phyloP scores from a whole-genome alignment of 441 rosid genomes.

The Manihot esculenta region DNA sequence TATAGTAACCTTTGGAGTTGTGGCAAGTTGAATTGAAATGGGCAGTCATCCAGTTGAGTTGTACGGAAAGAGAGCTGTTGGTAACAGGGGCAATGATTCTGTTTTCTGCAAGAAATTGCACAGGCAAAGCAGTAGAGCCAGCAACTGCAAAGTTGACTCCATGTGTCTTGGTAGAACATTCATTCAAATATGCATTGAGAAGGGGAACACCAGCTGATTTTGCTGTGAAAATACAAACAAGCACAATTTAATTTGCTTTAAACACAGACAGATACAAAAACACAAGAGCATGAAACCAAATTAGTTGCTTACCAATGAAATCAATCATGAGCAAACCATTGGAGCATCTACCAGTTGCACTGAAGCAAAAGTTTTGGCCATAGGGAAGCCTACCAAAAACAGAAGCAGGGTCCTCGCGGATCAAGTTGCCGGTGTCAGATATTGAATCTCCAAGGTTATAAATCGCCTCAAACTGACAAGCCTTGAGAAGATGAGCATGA shows the following conservation, averaged over 20 bases:
- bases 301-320: slow-evolving; percentile 14
- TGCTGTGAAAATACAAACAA: not conserved
- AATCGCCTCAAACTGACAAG: slow-evolving; percentile 29
- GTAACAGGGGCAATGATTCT: not conserved
- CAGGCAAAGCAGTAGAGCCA: slow-evolving; percentile 1
- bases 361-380: slow-evolving; percentile 11
- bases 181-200: slow-evolving; percentile 12
- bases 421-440: slow-evolving; percentile 24
- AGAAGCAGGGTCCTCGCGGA: slow-evolving; percentile 11
- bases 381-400: slow-evolving; percentile 23
- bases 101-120: not conserved
- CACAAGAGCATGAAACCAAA: not conserved
- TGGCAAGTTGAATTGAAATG: slow-evolving; percentile 28
- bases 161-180: not conserved
- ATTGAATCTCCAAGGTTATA: slow-evolving; percentile 34
- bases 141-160: slow-evolving; percentile 21
- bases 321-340: slow-evolving; percentile 34
- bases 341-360: slow-evolving; percentile 34
- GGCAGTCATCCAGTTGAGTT: slow-evolving; percentile 14
- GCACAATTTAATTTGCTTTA: no score
- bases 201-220: slow-evolving; percentile 15
- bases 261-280: not conserved
- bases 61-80: not conserved
- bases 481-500: no score
- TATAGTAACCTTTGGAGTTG: slow-evolving; percentile 7